Evolutionary conservation across 2,329 filamentous ascomycete species (phyloP), one percentile per base, ranked within the genome.

Genomic region (Cladophialophora chaetospira): DNA sequence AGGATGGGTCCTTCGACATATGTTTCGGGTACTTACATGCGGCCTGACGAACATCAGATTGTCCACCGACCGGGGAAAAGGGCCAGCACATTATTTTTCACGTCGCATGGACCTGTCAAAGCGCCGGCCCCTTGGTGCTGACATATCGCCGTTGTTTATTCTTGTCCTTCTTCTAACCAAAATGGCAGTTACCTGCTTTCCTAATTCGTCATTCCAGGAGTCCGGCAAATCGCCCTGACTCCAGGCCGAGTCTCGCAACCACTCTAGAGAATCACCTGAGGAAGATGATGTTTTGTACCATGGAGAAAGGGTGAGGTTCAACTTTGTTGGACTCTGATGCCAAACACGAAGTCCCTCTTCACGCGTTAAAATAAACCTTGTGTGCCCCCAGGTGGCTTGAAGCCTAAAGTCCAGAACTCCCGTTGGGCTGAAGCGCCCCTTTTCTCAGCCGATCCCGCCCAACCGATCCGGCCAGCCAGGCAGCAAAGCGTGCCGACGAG

Each of bases 21-120:
- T 55, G 50, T 58, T 51, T 58, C 56, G 50, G 56, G 46, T 23
- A 51, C 36, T 25, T 54, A 40, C 56, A 51, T 55, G 35, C 23
- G 38, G 36, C 25, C 13, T 21, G n/a, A 53, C 45, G 55, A 57
- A 57, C 35, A 42, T 26, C 26, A 53, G 49, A 52, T 53, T 43
- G 43, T 40, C 51, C 11, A 9, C 5, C 35, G 11, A 42, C 48
- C 17, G 36, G 13, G 6, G 36, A 19, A 40, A 19, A 21, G 15
- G 36, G 17, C 36, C n/a, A 40, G 36, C 15, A 19, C 36, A 33
- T 15, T 9, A n/a, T 17, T 40, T 19, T 17, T 21, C 23, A 26
- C 42, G 19, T 23, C 36, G 31, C 48, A 51, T 43, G 48, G 48
- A 9, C 19, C 13, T 33, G 36, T 23, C 48, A 23, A 51, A 51